Percentiles rank a stretch among this genome's conserved stretches.
phyloP scores from a whole-genome alignment of 768 basidiomycete species.

The Hydnomerulius pinastri region DNA sequence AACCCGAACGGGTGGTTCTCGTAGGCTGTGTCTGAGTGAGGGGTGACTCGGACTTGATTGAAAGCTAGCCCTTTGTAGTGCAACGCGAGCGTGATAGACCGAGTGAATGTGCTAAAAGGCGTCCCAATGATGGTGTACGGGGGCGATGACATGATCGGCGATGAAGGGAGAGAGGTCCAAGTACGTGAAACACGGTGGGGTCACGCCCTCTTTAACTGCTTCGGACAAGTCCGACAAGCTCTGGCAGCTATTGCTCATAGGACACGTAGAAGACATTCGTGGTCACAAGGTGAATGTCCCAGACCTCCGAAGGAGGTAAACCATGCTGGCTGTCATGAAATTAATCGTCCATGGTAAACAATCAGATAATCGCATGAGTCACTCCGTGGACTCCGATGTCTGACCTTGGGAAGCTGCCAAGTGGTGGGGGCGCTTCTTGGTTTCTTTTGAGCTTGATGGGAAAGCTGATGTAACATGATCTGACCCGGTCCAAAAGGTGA shows the following conservation, averaged over 20 bases:
- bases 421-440: too few relatives aligned
- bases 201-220: slow-evolving; percentile 1
- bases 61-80: slow-evolving; percentile 29
- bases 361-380: neutral
- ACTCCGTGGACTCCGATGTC: neutral
- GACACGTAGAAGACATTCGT: neutral
- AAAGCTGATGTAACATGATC: too few relatives aligned
- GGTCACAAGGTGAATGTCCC: neutral
- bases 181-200: neutral
- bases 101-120: slow-evolving; percentile 35
- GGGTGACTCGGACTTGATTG: slow-evolving; percentile 23
- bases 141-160: slow-evolving; percentile 17
- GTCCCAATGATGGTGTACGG: slow-evolving; percentile 32
- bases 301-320: neutral
- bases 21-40: slow-evolving; percentile 31
- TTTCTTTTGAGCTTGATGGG: too few relatives aligned
- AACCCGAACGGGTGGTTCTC: slow-evolving; percentile 33
- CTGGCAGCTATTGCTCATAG: neutral
- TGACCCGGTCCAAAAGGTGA: too few relatives aligned
- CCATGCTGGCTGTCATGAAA: neutral
- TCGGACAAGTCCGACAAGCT: neutral
- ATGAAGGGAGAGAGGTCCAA: neutral
- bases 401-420: too few relatives aligned
- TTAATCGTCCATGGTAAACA: neutral
- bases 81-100: slow-evolving; percentile 31